These are phyloP conservation scores for Jamesozyma jinghongensis DNA, from an alignment of 805 yeast species.

Conservation along the genomic window DNA sequence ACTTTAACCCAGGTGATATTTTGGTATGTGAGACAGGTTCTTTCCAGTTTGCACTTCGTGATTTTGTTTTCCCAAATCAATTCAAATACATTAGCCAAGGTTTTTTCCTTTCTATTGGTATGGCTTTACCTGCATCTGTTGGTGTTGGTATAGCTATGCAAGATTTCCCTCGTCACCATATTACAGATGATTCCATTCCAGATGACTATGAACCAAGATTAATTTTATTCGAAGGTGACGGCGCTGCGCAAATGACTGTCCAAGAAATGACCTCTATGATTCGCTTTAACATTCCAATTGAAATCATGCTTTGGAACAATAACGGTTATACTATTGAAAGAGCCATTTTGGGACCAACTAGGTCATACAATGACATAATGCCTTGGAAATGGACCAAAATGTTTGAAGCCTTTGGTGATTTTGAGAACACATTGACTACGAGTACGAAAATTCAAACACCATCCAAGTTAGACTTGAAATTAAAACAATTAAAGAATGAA, in stretches of 20 bases:
- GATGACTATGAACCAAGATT: slow-evolving; percentile 41
- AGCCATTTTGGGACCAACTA: slow-evolving; percentile 66
- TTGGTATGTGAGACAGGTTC: slow-evolving; percentile 81
- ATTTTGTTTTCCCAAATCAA: slow-evolving; percentile 49
- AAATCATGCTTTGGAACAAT: slow-evolving; percentile 70
- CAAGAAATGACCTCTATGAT: slow-evolving; percentile 70
- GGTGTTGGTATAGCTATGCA: slow-evolving; percentile 71
- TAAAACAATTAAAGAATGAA: slow-evolving; percentile 31
- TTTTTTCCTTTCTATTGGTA: slow-evolving; percentile 80
- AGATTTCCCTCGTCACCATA: slow-evolving; percentile 34
- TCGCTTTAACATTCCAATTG: slow-evolving; percentile 52
- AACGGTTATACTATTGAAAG: slow-evolving; percentile 88
- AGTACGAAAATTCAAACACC: slow-evolving; percentile 32
- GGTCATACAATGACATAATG: slow-evolving; percentile 73
- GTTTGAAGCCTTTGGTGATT: slow-evolving; percentile 56
- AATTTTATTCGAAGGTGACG: slow-evolving; percentile 79
- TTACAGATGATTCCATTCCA: slow-evolving; percentile 11
- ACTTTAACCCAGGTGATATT: slow-evolving; percentile 54
- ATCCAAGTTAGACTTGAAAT: slow-evolving; percentile 32
- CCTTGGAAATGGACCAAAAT: slow-evolving; percentile 74
- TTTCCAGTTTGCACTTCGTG: slow-evolving; percentile 67
- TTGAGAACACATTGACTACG: slow-evolving; percentile 26
- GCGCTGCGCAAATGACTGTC: slow-evolving; percentile 89
- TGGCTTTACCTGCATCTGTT: slow-evolving; percentile 76
- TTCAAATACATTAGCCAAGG: slow-evolving; percentile 52